These are phyloP conservation scores for Pestalotiopsis fici DNA, from an alignment of 2,329 filamentous ascomycete species.

Conservation along the genomic window DNA sequence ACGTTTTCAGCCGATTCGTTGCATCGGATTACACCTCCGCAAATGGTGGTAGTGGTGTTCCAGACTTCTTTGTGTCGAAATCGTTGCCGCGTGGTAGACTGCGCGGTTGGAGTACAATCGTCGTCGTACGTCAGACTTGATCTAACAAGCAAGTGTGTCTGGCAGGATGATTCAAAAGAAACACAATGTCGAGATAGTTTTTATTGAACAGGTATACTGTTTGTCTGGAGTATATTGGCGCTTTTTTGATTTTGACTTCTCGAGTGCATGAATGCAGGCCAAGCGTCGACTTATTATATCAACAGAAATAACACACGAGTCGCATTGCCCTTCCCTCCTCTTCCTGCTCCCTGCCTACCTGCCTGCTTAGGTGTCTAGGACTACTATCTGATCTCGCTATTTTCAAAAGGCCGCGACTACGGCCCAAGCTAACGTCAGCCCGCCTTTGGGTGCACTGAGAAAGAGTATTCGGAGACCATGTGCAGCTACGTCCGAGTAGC, in stretches of 20 bases:
- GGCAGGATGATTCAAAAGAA: not conserved
- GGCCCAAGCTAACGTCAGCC: not conserved
- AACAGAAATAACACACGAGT: not conserved
- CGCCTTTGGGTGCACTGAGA: not conserved
- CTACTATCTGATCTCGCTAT: not conserved
- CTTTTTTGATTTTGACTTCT: not conserved
- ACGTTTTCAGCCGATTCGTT: not conserved
- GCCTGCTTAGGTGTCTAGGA: not conserved
- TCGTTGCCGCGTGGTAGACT: not conserved
- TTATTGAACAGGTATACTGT: not conserved
- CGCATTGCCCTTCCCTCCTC: no score
- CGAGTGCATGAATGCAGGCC: not conserved
- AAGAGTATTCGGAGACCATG: not conserved
- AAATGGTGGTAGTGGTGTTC: not conserved
- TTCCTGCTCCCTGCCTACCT: not conserved
- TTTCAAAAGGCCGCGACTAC: not conserved
- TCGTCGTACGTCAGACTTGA: not conserved
- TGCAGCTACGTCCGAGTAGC: not conserved
- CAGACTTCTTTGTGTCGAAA: not conserved
- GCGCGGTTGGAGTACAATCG: not conserved
- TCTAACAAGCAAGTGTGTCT: not conserved
- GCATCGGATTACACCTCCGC: not conserved
- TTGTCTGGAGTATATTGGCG: not conserved
- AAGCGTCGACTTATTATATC: not conserved
- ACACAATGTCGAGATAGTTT: not conserved